A percentile compares a stretch with the other conserved stretches of the same genome.
phyloP scores from a whole-genome alignment of 1,139 yeast genomes.

The Kazachstania sp. region DNA sequence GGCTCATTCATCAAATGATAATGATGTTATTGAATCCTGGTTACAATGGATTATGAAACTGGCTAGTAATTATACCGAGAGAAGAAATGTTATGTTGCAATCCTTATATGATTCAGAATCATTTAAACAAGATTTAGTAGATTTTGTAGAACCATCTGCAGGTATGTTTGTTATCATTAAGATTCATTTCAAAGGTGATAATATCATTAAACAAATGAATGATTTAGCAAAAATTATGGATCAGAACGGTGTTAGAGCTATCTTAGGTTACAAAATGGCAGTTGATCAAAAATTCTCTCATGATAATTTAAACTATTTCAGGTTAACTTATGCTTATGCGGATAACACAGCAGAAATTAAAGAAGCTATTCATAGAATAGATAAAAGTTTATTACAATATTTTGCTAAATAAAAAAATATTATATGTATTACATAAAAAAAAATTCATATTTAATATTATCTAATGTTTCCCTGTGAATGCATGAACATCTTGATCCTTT shows the following conservation, averaged over 20 bases:
- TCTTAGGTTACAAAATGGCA: conserved; percentile 46
- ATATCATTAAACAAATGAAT: conserved; percentile 33
- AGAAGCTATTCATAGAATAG: conserved; percentile 44
- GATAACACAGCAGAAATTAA: conserved; percentile 37
- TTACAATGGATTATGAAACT: conserved; percentile 55
- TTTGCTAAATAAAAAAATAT: conserved; percentile 23
- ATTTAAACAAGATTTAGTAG: conserved; percentile 34
- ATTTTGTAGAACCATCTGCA: conserved; percentile 55
- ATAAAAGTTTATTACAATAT: conserved; percentile 40
- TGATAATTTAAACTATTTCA: conserved; percentile 37
- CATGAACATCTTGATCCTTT: conserved; percentile 19
- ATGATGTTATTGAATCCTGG: conserved; percentile 47
- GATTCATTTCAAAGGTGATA: conserved; percentile 53
- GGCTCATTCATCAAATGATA: conserved; percentile 16
- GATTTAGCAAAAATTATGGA: neutral
- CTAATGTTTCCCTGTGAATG: conserved; percentile 6
- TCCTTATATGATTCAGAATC: conserved; percentile 33
- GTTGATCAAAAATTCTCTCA: conserved; percentile 33
- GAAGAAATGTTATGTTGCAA: conserved; percentile 44
- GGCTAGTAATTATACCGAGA: conserved; percentile 47
- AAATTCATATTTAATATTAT: neutral
- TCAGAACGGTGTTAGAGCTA: conserved; percentile 39
- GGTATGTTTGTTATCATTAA: conserved; percentile 71
- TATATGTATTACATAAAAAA: too few relatives aligned
- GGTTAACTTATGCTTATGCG: conserved; percentile 50